Evolutionary conservation across 352 stramenopile genomes (phyloP).

Genomic region (Globisporangium perplexum): DNA sequence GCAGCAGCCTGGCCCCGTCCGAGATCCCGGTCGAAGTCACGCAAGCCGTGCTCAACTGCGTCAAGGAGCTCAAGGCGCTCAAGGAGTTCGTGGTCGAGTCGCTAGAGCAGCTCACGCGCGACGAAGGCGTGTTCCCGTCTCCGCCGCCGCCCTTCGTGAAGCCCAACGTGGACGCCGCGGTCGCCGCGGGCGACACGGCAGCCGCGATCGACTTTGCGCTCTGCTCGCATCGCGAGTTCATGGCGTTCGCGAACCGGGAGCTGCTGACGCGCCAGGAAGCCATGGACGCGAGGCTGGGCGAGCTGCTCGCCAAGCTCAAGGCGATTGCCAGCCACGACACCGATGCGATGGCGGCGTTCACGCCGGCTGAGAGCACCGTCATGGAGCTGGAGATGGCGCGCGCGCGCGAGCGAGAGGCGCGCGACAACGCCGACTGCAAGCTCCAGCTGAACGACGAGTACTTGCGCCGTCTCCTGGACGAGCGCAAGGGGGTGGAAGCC

Average conservation of each 20-base stretch:
- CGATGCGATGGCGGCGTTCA: conserved; percentile 19
- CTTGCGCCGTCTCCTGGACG: conserved; percentile 32
- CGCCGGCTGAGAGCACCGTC: conserved; percentile 21
- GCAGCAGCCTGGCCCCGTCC: background rate
- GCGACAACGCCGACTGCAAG: conserved; percentile 29
- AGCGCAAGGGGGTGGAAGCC: conserved; percentile 49
- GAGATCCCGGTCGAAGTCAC: conserved; percentile 55
- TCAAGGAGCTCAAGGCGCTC: conserved; percentile 67
- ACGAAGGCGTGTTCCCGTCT: conserved; percentile 16
- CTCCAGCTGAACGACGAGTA: conserved; percentile 39
- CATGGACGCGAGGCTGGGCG: conserved; percentile 17
- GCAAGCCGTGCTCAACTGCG: conserved; percentile 50
- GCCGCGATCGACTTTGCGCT: conserved; percentile 50
- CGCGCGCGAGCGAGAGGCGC: conserved; percentile 19
- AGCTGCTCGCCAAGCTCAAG: conserved; percentile 25
- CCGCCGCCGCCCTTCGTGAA: conserved; percentile 19
- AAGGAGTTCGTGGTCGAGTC: conserved; percentile 65
- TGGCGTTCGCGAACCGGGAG: conserved; percentile 29
- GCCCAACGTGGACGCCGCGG: conserved; percentile 6
- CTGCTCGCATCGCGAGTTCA: conserved; percentile 54
- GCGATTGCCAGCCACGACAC: conserved; percentile 9
- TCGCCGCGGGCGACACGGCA: conserved; percentile 29
- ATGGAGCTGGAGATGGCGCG: conserved; percentile 45
- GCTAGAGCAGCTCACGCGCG: conserved; percentile 34
- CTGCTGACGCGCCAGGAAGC: conserved; percentile 26